Conservation (phyloP, 1,284 basidiomycete genomes). For the Crucibulum cyathiforme region DNA sequence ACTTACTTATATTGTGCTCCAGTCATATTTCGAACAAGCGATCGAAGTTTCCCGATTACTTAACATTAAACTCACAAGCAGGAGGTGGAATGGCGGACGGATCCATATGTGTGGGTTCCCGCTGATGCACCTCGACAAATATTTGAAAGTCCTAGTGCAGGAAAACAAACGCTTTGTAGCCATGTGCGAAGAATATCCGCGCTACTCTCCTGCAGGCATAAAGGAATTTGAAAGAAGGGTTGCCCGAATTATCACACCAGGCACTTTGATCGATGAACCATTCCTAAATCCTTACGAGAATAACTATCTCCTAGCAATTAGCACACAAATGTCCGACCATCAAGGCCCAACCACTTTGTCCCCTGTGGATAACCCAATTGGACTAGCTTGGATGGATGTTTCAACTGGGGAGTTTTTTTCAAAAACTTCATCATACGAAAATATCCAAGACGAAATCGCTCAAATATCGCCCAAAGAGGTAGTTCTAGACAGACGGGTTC, state of each 20-base stretch:
- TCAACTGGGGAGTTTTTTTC: conserved; percentile 94
- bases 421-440: conserved; percentile 59
- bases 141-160: conserved; percentile 86
- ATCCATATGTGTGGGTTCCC: conserved; percentile 92
- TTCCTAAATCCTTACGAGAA: conserved; percentile 87
- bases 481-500: conserved; percentile 65
- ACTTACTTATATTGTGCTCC: conserved; percentile 7
- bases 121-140: conserved; percentile 81
- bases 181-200: conserved; percentile 88
- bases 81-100: conserved; percentile 71
- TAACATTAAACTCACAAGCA: conserved; percentile 80
- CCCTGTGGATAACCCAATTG: conserved; percentile 38
- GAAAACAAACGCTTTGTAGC: conserved; percentile 85
- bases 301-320: conserved; percentile 85
- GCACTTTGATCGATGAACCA: conserved; percentile 89
- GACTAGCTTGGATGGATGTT: conserved; percentile 93
- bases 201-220: conserved; percentile 45
- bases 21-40: conserved; percentile 96
- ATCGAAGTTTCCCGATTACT: conserved; percentile 77
- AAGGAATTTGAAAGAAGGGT: conserved; percentile 80
- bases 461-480: conserved; percentile 85
- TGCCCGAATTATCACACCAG: conserved; percentile 87
- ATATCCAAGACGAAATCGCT: conserved; percentile 82
- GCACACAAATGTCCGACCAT: conserved; percentile 15
- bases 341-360: neutral